Evolutionary conservation across 192 early-diverging fungal genomes (phyloP).

Genomic region (Podila epigama): DNA sequence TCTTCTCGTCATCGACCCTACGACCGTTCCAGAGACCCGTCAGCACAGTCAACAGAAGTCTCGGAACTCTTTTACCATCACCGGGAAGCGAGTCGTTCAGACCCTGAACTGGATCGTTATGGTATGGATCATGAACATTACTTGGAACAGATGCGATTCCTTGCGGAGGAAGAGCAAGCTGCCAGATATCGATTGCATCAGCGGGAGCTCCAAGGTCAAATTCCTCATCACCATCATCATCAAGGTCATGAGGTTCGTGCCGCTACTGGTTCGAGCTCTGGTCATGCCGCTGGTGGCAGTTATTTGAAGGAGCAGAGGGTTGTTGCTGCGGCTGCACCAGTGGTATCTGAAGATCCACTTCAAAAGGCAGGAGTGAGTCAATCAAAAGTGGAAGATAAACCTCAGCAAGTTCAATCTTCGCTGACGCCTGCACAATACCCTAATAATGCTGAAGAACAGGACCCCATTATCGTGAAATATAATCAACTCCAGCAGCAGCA

Average conservation of each 20-base stretch:
- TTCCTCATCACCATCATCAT: background rate
- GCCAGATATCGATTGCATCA: background rate
- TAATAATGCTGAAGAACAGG: background rate
- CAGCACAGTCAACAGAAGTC: background rate
- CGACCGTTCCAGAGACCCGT: background rate
- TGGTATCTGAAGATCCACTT: too few species aligned
- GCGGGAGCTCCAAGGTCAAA: background rate
- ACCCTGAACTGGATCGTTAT: slow-evolving; percentile 30
- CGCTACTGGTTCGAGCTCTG: too few species aligned
- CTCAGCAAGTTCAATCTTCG: slow-evolving; percentile 1
- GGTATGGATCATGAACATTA: slow-evolving; percentile 17
- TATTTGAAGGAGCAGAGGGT: too few species aligned
- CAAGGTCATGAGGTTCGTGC: too few species aligned
- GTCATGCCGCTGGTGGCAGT: too few species aligned
- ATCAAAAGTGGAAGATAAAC: background rate
- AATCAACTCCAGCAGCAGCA: slow-evolving; percentile 16
- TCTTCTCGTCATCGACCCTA: background rate
- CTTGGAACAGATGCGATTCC: slow-evolving; percentile 10
- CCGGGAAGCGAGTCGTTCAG: slow-evolving; percentile 30
- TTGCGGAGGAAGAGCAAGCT: background rate
- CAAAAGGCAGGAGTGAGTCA: too few species aligned
- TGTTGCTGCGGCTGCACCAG: too few species aligned
- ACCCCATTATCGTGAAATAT: slow-evolving; percentile 38
- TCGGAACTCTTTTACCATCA: slow-evolving; percentile 22
- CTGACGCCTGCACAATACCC: background rate